Evolutionary conservation across 179 eudicot species (phyloP).

Genomic region (Silene noctiflora): DNA sequence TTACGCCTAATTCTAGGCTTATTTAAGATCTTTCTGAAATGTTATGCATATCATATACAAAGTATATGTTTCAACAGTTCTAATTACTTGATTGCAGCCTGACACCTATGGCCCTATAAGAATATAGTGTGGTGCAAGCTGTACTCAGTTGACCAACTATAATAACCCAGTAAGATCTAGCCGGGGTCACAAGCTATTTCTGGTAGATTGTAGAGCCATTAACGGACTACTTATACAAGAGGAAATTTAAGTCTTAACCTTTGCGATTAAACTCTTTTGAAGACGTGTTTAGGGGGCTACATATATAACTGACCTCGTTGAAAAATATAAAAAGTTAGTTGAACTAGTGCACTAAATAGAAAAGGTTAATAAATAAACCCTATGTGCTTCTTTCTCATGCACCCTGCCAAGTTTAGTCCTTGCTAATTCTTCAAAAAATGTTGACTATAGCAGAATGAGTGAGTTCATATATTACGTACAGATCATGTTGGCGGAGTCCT

Average conservation of each 20-base stretch:
- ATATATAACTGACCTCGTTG: not conserved
- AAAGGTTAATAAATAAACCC: not conserved
- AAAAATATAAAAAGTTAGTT: not conserved
- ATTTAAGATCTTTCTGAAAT: not conserved
- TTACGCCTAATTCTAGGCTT: not conserved
- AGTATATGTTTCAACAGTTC: not conserved
- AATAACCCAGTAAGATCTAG: not conserved
- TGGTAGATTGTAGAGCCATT: not conserved
- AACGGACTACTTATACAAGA: not conserved
- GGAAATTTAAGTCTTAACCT: not conserved
- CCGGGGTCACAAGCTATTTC: not conserved
- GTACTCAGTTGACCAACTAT: not conserved
- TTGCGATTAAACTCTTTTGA: not conserved
- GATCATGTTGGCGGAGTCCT: conserved; percentile 73
- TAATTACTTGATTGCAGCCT: conserved; percentile 5
- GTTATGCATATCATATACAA: not conserved
- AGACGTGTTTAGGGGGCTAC: not conserved
- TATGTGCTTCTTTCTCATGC: not conserved
- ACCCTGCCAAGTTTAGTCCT: not conserved
- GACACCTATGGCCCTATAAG: not conserved
- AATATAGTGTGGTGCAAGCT: not conserved
- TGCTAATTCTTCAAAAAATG: not conserved
- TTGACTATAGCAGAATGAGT: not conserved
- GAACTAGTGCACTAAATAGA: not conserved
- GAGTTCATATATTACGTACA: conserved; percentile 30